Evolutionary conservation across 495 filamentous ascomycete species (phyloP), one percentile per base, ranked within the genome.

Genomic region (Trichodelitschia bisporula): DNA sequence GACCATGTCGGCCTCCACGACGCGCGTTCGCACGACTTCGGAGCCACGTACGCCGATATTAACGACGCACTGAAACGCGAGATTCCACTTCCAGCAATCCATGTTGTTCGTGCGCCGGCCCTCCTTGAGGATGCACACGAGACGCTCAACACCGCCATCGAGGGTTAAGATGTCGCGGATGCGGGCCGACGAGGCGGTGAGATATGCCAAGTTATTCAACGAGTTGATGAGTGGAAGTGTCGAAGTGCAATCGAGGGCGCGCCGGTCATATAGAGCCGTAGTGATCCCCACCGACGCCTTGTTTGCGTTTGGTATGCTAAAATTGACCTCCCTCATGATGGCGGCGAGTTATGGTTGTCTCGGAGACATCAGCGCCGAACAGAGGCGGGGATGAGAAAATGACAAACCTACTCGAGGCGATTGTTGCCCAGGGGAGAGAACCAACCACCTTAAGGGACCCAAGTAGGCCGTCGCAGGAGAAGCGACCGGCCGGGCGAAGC

Each of bases 41-140:
- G 86, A 91, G 33, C 86, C 86, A 33, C 86, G 68, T 39, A 97
- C 86, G 15, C 86, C 86, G 45, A 97, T 93, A 49, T 97, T 97
- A 46, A 95, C 82, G 18, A 93, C 83, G 49, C 89, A 95, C 46
- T 95, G 86, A 45, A 97, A 93, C 26, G 86, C 86, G 31, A 97
- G 61, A 45, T 92, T 97, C 86, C 86, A 97, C 57, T 95, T 95
- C 89, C 86, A 97, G 76, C 89, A 89, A 46, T 91, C 83, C 83
- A 93, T 92, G 70, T 92, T 68, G 49, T 95, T 82, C 57, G 80
- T 80, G 46, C 77, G 90, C 48, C 82, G 63, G 38, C 86, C 86
- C 50, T 86, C 76, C 55, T 97, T 97, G 45, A 97, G 66, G 47
- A 97, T 93, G 62, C 78, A 90, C 47, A 97, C 79, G 38, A 97